Conservation (phyloP, 768 basidiomycete species). For the Tulasnella sp. region DNA sequence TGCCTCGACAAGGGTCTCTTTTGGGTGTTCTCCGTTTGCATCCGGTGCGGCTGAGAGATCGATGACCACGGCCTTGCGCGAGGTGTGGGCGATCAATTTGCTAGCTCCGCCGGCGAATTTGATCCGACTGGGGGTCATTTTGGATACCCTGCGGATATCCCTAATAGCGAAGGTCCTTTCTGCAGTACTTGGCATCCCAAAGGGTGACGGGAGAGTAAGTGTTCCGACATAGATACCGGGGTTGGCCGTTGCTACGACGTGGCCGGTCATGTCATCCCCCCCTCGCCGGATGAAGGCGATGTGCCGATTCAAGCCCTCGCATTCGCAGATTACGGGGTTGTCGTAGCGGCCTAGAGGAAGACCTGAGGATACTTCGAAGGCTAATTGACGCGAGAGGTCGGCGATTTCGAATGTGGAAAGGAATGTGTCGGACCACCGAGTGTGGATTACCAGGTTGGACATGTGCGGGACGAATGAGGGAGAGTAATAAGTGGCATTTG, state of each 20-base stretch:
- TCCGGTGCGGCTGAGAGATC: slow-evolving; percentile 37
- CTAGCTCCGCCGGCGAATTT: slow-evolving; percentile 42
- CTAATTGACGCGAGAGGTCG: slow-evolving; percentile 33
- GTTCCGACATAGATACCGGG: slow-evolving; percentile 56
- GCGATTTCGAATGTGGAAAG: slow-evolving; percentile 59
- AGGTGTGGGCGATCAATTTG: slow-evolving; percentile 46
- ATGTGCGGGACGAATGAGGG: slow-evolving; percentile 50
- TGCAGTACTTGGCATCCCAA: neutral
- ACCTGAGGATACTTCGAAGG: slow-evolving; percentile 39
- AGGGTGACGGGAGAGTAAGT: slow-evolving; percentile 34
- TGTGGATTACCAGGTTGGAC: slow-evolving; percentile 43
- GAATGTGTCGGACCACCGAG: slow-evolving; percentile 52
- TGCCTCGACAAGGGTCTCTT: slow-evolving; percentile 41
- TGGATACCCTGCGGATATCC: slow-evolving; percentile 41
- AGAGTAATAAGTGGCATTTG: slow-evolving; percentile 47
- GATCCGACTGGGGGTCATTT: slow-evolving; percentile 40
- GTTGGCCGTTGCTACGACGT: slow-evolving; percentile 51
- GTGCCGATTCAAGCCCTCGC: slow-evolving; percentile 25
- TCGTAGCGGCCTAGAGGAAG: slow-evolving; percentile 56
- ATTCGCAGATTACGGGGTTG: slow-evolving; percentile 40
- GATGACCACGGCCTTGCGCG: slow-evolving; percentile 36
- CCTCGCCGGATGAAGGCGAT: slow-evolving; percentile 55
- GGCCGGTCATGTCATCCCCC: slow-evolving; percentile 48
- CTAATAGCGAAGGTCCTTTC: slow-evolving; percentile 28
- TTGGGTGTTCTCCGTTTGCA: slow-evolving; percentile 36